Evolutionary conservation across 306 rosid genomes (phyloP), one percentile per base, ranked within the genome.

Genomic region (Glycine tomentella): DNA sequence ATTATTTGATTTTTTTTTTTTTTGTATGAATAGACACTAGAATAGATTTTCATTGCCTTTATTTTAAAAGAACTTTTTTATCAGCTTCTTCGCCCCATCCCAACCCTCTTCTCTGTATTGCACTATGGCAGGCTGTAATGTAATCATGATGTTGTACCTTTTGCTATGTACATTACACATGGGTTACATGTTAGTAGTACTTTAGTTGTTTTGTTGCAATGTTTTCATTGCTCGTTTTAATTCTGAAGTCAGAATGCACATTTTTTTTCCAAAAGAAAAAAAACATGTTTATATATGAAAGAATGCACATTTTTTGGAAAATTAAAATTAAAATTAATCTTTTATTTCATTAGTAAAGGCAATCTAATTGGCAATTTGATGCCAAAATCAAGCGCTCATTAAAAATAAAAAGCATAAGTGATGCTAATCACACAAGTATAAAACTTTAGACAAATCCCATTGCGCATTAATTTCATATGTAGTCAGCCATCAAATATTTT

Each of bases 131-230:
- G 46, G 48, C 20, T 34, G 48, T 64, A 36, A 64, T 64, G 48
- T 64, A 36, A 64, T 64, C 48, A 65, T 65, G 13, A 65, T 38
- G 49, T 65, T 40, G 50, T n/a, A 38, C 50, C 49, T 40, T 40
- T 65, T 38, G 25, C 49, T 65, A n/a, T 62, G 5, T 5, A 9
- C 2, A 9, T 59, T 59, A 25, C 40, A 59, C 66, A 59, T 59
- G 38, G 40, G 14, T 46, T 58, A 17, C 64, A 16, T 56, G 11
- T 58, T 58, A 25, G 31, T 25, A 25, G 31, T 25, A 57, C 64
- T 58, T 8, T 56, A 56, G 20, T 53, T 53, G 12, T 20, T 58
- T 0, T 8, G 13, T 16, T 58, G 36, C 64, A 20, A 9, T 58
- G 64, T 58, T 58, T 59, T 25, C 38, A 25, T 59, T 33, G 6